Evolutionary conservation across 2,329 filamentous ascomycete genomes (phyloP), one percentile per base, ranked within the genome.

Genomic region (Colletotrichum horii): DNA sequence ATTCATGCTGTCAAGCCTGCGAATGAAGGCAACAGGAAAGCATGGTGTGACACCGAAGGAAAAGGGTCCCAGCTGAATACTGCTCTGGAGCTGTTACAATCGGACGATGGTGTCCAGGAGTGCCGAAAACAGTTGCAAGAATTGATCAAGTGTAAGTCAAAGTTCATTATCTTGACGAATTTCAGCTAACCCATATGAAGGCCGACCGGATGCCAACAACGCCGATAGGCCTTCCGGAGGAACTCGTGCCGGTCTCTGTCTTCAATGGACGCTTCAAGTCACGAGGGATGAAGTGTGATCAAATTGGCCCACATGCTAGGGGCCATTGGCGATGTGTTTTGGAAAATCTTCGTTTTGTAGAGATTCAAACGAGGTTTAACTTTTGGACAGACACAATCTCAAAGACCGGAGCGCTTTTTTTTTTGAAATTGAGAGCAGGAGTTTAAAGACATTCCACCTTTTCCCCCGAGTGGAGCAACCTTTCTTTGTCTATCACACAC

Each of bases 341-440:
- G 30, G 28, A 8, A 28, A 8, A 2, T 28, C 28, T 28, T 28
- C 1, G 38, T 19, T 43, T 19, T n/a, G 38, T 43, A 1, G n/a
- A n/a, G 38, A n/a, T n/a, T n/a, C 19, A 43, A 43, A n/a, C 19
- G 19, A 9, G 19, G 38, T 43, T 43, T 19, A 2, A 9, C 5
- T 43, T 43, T 43, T 11, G 19, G 38, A 9, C 11, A 9, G 19
- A 43, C 1, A 6, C 38, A 43, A 8, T 1, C 9, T 48, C 43
- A 4, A 48, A 48, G n/a, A 3, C 43, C 22, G n/a, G n/a, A 48
- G n/a, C 19, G 9, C n/a, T n/a, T n/a, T 4, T 1, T 48, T n/a
- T 7, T 22, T 22, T 6, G 19, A 1, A 48, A 48, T 22, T 7
- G 0, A 48, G n/a, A 11, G n/a, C 12, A 0, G 2, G n/a, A n/a